Evolutionary conservation across 805 yeast species (phyloP).

Genomic region (Ogataea ganodermae): DNA sequence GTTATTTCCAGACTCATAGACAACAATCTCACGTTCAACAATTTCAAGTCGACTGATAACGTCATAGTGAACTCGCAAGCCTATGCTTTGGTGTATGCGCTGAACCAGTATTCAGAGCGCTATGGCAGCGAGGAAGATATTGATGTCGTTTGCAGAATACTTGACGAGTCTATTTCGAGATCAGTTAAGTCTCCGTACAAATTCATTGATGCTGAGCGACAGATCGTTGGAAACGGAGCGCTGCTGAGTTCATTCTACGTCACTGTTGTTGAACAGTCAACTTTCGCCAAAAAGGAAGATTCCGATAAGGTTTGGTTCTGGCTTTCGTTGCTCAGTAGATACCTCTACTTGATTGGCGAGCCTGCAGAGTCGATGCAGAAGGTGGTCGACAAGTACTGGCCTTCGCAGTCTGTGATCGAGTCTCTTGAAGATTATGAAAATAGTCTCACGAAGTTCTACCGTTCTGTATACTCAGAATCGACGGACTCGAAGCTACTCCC

Average conservation of each 20-base stretch:
- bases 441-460: conserved; percentile 10
- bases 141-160: conserved; percentile 53
- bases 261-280: conserved; percentile 69
- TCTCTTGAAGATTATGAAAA: conserved; percentile 13
- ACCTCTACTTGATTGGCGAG: conserved; percentile 61
- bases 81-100: conserved; percentile 52
- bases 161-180: conserved; percentile 79
- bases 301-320: conserved; percentile 40
- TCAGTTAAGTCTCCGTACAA: conserved; percentile 77
- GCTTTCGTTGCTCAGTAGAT: conserved; percentile 51
- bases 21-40: conserved; percentile 57
- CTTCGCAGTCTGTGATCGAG: conserved; percentile 4
- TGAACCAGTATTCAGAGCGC: conserved; percentile 29
- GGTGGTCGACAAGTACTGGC: conserved; percentile 20
- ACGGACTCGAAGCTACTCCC: conserved; percentile 24
- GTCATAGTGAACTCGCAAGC: conserved; percentile 53
- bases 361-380: conserved; percentile 34
- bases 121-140: conserved; percentile 18
- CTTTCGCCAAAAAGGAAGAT: conserved; percentile 46
- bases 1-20: conserved; percentile 50
- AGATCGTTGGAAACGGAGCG: conserved; percentile 12
- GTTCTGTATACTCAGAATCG: neutral
- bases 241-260: conserved; percentile 59
- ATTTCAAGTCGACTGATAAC: conserved; percentile 26
- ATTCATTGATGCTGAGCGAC: conserved; percentile 62